These are phyloP conservation scores for Cornus controversa DNA, from an alignment of 148 eudicot species.

Conservation along the genomic window DNA sequence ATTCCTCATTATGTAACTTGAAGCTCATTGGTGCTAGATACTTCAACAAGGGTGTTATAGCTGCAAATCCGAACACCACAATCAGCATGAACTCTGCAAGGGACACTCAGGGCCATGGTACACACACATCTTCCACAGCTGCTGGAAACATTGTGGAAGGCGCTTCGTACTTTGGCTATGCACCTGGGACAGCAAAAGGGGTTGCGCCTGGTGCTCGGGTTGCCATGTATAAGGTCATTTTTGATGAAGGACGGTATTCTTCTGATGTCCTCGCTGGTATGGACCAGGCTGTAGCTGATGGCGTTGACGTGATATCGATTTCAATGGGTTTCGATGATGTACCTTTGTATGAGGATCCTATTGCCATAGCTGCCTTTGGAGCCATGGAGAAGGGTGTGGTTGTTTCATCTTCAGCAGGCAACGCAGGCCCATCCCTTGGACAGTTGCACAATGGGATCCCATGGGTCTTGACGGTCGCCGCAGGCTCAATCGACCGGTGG, in stretches of 20 bases:
- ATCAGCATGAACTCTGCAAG: conserved; percentile 31
- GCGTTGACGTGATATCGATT: conserved; percentile 33
- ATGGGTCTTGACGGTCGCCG: conserved; percentile 33
- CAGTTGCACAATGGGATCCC: conserved; percentile 28
- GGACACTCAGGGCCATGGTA: conserved; percentile 34
- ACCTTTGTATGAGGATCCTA: conserved; percentile 21
- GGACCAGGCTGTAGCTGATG: conserved; percentile 31
- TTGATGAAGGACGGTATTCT: conserved; percentile 19
- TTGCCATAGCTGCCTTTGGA: conserved; percentile 33
- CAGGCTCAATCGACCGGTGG: conserved; percentile 27
- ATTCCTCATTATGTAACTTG: conserved; percentile 41
- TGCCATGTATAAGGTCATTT: conserved; percentile 30
- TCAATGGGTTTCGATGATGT: conserved; percentile 23
- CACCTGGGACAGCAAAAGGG: conserved; percentile 29
- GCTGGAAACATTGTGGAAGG: conserved; percentile 22
- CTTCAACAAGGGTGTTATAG: conserved; percentile 50
- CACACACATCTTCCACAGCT: conserved; percentile 29
- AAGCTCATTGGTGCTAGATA: conserved; percentile 61
- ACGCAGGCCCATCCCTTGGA: background rate
- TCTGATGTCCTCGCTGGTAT: conserved; percentile 35
- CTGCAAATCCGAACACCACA: conserved; percentile 28
- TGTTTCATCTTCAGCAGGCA: conserved; percentile 35
- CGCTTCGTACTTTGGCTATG: conserved; percentile 29
- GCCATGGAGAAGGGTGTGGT: conserved; percentile 36
- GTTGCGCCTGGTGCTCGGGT: conserved; percentile 24